Base-by-base conservation (phyloP, 192 early-diverging fungal genomes). In the Chytriomyces confervae region DNA sequence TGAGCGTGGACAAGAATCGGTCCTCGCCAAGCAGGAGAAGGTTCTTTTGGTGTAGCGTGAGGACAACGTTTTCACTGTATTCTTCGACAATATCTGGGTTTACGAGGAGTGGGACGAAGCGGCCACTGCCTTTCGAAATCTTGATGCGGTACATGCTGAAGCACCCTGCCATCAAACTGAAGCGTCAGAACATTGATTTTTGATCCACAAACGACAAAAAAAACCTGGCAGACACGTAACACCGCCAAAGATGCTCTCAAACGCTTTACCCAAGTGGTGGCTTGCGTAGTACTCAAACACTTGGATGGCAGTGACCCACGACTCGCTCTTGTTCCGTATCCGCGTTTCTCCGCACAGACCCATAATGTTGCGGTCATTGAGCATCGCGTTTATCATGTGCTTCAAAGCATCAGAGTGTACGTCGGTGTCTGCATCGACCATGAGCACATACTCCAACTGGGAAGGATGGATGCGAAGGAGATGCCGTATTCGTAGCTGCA, bases 81-180 rank as follows among this genome's bases (percentile, higher is more conserved):
- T 86, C 72, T 45, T 88, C 83, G 20, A 95, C 90, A 67, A 97
- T 93, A 79, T 93, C 92, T 5, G 93, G 93, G 80, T 95, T 94
- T 68, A 90, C 89, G 43, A 97, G 80, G 47, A 97, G 91, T 47
- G 96, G 93, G 13, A 94, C 92, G 29, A 48, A 47, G 6, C 23
- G 53, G 87, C 78, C 71, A 62, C 66, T 72, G 8, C 65, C 66
- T 44, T 87, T 84, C 1, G 63, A 48, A 16, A 77, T 91, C 79
- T 98, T 98, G 79, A 98, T 93, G 45, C 97, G 91, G 83, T 97
- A 98, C 94, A 95, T 96, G 87, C 94, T 96, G 90, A 98, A 98
- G 82, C 97, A 98, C 69, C 95, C 84, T 74, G 72, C 1, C 13
- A 1, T 48, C 53, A 5, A 57, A 36, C 13, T 3, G 53, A 57